phyloP scores from a whole-genome alignment of 257 asterid genomes.

The Capsicum rhomboideum region DNA sequence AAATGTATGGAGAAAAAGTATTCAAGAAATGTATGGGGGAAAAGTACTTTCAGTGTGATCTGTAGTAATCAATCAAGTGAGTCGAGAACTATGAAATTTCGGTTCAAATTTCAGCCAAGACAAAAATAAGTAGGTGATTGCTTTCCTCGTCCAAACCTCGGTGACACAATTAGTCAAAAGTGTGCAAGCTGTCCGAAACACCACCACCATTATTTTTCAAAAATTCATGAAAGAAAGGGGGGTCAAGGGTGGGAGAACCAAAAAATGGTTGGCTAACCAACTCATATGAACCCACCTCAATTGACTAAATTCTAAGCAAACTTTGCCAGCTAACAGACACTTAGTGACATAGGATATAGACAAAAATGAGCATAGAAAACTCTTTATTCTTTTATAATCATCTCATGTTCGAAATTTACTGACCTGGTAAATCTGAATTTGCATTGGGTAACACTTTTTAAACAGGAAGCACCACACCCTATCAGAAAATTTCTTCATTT shows the following conservation, averaged over 20 bases:
- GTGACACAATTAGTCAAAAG: too few relatives aligned
- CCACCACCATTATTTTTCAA: neutral
- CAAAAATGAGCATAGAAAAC: neutral
- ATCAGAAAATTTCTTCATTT: neutral
- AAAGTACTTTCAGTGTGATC: too few relatives aligned
- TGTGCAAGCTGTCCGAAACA: neutral
- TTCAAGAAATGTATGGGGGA: too few relatives aligned
- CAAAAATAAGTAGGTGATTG: too few relatives aligned
- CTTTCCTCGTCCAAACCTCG: neutral
- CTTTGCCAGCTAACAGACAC: constrained; percentile 1
- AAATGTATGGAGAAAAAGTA: too few relatives aligned
- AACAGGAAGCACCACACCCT: neutral
- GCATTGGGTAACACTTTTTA: too few relatives aligned
- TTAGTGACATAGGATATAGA: neutral
- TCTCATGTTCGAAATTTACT: neutral
- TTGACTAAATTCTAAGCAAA: constrained; percentile 1
- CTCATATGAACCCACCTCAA: neutral
- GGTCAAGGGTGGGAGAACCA: neutral
- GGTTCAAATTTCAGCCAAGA: neutral
- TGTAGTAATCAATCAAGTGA: too few relatives aligned
- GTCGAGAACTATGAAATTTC: neutral
- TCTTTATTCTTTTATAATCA: neutral
- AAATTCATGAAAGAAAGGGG: neutral
- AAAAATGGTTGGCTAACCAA: neutral
- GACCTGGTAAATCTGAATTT: neutral